phyloP scores from a whole-genome alignment of 257 asterid species.

The Nemophila menziesii region DNA sequence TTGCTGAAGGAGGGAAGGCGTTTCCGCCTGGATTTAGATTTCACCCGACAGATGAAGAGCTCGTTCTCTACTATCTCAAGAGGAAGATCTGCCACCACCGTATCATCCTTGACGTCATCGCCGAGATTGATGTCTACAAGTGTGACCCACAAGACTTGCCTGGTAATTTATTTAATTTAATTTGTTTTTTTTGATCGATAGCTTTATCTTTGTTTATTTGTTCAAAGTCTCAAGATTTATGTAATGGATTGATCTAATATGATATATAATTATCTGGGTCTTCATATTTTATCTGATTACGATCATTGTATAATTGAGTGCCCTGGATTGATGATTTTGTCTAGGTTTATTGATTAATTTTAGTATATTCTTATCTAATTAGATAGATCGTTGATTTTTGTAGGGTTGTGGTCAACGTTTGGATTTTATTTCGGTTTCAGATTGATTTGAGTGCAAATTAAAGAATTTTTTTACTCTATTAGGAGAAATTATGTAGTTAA shows the following conservation, averaged over 20 bases:
- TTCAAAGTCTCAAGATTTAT: not conserved
- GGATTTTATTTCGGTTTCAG: not conserved
- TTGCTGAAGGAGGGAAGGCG: conserved; percentile 17
- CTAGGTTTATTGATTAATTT: not conserved
- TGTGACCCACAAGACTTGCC: conserved; percentile 89
- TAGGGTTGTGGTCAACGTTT: not conserved
- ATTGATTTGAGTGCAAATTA: not conserved
- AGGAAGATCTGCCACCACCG: conserved; percentile 57
- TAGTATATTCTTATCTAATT: not conserved
- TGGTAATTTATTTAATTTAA: conserved; percentile 25
- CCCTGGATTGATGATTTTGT: conserved; percentile 8
- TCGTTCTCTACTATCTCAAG: conserved; percentile 60
- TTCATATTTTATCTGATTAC: not conserved
- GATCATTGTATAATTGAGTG: conserved; percentile 1
- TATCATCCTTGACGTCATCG: conserved; percentile 39
- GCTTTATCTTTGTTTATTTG: not conserved
- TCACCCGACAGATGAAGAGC: conserved; percentile 90
- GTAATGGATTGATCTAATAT: not conserved
- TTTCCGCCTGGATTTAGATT: conserved; percentile 89
- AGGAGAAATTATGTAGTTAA: not conserved
- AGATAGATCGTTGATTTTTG: too few species aligned
- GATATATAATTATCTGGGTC: too few species aligned
- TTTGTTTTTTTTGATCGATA: not conserved
- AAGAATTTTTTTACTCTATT: not conserved
- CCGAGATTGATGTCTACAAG: conserved; percentile 67